Evolutionary conservation across 2,329 filamentous ascomycete genomes (phyloP), one percentile per base, ranked within the genome.

Genomic region (Trichoderma brevicompactum): DNA sequence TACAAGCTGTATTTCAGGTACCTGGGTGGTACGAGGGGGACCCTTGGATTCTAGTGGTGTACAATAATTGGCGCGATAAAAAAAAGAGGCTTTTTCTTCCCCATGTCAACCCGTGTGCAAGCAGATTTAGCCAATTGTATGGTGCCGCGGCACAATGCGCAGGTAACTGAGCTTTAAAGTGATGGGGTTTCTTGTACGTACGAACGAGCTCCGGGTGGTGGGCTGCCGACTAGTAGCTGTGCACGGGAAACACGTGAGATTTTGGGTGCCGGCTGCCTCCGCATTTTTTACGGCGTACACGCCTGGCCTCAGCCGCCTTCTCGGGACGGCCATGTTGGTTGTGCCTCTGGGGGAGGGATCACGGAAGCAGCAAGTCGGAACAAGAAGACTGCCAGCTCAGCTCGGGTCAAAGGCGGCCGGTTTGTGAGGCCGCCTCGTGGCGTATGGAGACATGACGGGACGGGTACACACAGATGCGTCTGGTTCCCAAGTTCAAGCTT

Each of bases 371-470:
- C 38, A 52, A 52, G 40, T 17, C 28, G 46, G 46, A 49, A 38
- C 53, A 13, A 41, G 44, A 59, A 44, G 23, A 28, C 55, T 17
- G 32, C 34, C 23, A n/a, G n/a, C n/a, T 28, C 36, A 43, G 41
- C 36, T 19, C 36, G 46, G 23, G 19, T 34, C 34, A 46, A n/a
- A 17, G 3, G 44, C 32, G 63, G 63, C 63, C 54, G 19, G 23
- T 43, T 60, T 53, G 55, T 46, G 40, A 65, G 63, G 54, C 63
- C 63, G 63, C 63, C 63, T 65, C 55, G 54, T 65, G 63, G 63
- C 55, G 34, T 50, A 59, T 65, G 63, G 63, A 52, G 63, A 65
- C 55, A 38, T 15, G 48, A 53, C 44, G 54, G 52, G 41, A 59
- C 17, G 48, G 52, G 41, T 54, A 9, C 36, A 23, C 28, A 48